Evolutionary conservation across 805 yeast genomes (phyloP), one percentile per base, ranked within the genome.

Genomic region (Cyberlindnera xishuangbannaensis): DNA sequence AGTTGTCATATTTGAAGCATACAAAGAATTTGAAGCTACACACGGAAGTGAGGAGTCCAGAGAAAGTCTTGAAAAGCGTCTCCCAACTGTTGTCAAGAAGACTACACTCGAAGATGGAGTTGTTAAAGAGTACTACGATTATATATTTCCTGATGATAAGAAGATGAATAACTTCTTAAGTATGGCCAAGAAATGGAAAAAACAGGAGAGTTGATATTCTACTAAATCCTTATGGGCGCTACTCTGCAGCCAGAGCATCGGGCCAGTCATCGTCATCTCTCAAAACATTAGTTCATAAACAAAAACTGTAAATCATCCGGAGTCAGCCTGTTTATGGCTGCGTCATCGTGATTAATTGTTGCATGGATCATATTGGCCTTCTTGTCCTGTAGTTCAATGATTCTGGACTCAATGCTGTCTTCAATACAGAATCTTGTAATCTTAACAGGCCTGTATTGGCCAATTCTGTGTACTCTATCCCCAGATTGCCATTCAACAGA

Each of bases 301-400:
- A 92, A 71, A 59, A 92, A 92, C 59, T 92, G 97, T 63, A 92
- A 71, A 56, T 92, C 99, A 24, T 85, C 94, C 0, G 97, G 95
- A 0, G 96, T 87, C 42, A 92, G 67, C 40, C 88, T 67, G 53
- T 72, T 87, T 28, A 92, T 81, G 1, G 98, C 97, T 11, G 80
- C 82, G 45, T 86, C 94, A 50, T 92, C 98, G 36, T 81, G 80
- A 41, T 88, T 94, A 34, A 92, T 82, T 0, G 97, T 92, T 2
- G 99, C 99, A 56, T 85, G 82, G 41, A 92, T 92, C 99, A 92
- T 92, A 48, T 85, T 85, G 10, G 98, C 97, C 64, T 92, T 92
- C 62, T 92, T 94, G 38, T 92, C 97, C 58, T 92, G 99, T 28
- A 92, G 62, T 54, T 92, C 98, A 33, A 92, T 84, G 47, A 92